Conservation (phyloP, 2,329 filamentous ascomycete genomes). For the Ophioceras dolichostomum region DNA sequence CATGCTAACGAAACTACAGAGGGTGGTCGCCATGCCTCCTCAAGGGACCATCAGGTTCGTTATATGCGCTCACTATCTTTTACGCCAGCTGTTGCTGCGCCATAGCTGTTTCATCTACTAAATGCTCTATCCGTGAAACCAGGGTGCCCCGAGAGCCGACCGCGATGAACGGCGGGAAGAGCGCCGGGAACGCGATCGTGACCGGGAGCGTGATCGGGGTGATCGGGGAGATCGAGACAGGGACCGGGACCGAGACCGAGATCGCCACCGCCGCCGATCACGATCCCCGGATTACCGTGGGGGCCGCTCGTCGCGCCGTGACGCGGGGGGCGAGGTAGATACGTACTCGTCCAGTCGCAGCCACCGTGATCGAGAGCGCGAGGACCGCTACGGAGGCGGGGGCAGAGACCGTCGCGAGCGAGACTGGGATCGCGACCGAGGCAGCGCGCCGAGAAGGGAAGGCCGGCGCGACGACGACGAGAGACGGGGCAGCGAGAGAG, state of each 20-base stretch:
- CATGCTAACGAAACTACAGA: slow-evolving; percentile 20
- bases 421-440: slow-evolving; percentile 30
- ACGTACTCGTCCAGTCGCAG: slow-evolving; percentile 87
- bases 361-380: slow-evolving; percentile 85
- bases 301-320: slow-evolving; percentile 53
- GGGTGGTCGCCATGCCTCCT: slow-evolving; percentile 37
- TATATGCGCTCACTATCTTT: slow-evolving; percentile 2
- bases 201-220: slow-evolving; percentile 19
- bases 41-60: slow-evolving; percentile 42
- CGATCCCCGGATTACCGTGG: slow-evolving; percentile 70
- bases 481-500: slow-evolving; percentile 44
- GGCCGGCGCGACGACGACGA: slow-evolving; percentile 57
- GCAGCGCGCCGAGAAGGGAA: slow-evolving; percentile 41
- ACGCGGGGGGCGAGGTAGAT: slow-evolving; percentile 58
- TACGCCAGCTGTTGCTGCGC: not conserved
- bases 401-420: slow-evolving; percentile 51
- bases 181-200: slow-evolving; percentile 4
- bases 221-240: slow-evolving; percentile 7
- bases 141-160: slow-evolving; percentile 21
- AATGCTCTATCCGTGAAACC: too few relatives aligned
- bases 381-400: slow-evolving; percentile 75
- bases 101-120: not conserved
- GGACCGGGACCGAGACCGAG: slow-evolving; percentile 11
- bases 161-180: slow-evolving; percentile 12
- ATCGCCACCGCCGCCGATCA: slow-evolving; percentile 60